Conservation (phyloP, 2,329 filamentous ascomycete species). For the Trichothecium roseum region DNA sequence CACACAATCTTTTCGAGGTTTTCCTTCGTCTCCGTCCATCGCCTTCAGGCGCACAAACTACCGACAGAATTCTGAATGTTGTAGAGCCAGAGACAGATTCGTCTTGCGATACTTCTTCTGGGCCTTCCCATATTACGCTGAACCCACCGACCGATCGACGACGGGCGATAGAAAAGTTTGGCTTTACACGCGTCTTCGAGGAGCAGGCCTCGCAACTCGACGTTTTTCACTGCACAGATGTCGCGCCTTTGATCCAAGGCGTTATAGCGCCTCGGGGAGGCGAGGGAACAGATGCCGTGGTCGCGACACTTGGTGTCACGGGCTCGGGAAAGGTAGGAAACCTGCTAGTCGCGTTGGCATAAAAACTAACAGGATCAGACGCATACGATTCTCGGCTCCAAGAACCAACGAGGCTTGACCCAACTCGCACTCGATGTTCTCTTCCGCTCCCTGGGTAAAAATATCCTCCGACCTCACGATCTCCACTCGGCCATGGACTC, state of each 20-base stretch:
- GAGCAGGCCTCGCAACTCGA: constrained; percentile 78
- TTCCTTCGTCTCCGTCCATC: constrained; percentile 77
- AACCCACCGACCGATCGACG: constrained; percentile 79
- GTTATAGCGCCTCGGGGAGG: constrained; percentile 63
- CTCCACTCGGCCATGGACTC: constrained; percentile 59
- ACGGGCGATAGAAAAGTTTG: constrained; percentile 84
- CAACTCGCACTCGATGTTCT: constrained; percentile 86
- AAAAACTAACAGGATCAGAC: constrained; percentile 43
- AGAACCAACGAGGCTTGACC: constrained; percentile 75
- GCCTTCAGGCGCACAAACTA: constrained; percentile 25
- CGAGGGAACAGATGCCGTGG: constrained; percentile 76
- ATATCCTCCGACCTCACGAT: constrained; percentile 52
- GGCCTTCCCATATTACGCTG: constrained; percentile 60
- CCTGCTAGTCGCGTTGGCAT: too few relatives aligned
- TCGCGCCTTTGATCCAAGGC: constrained; percentile 67
- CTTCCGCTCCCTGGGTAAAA: constrained; percentile 68
- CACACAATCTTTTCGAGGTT: constrained; percentile 70
- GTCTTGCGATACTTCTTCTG: constrained; percentile 17
- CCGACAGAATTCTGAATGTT: constrained; percentile 69
- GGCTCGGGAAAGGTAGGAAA: constrained; percentile 80
- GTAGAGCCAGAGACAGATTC: constrained; percentile 42
- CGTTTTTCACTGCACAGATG: constrained; percentile 70
- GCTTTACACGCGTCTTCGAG: constrained; percentile 87
- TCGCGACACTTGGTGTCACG: constrained; percentile 88
- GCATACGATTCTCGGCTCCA: constrained; percentile 89